A percentile compares a stretch with the other conserved stretches of the same genome.
Evolutionary conservation across 2,329 filamentous ascomycete genomes (phyloP).

Genomic region (Aspergillus spinulosporus): DNA sequence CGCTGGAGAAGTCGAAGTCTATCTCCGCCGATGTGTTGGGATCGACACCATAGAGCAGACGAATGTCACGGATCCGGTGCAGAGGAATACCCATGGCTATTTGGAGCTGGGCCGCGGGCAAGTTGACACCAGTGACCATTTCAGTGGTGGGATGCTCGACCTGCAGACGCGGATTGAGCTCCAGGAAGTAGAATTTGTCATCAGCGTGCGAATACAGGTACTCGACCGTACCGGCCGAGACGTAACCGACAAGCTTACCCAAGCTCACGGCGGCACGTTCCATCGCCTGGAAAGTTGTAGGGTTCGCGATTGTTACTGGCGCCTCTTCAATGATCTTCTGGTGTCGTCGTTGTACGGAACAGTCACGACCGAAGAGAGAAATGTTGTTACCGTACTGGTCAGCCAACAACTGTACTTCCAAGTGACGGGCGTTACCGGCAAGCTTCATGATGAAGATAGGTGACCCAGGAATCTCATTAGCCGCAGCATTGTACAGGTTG

Average conservation of each 20-base stretch:
- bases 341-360: conserved; percentile 95
- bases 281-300: conserved; percentile 89
- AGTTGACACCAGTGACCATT: conserved; percentile 97
- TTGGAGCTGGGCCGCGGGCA: conserved; percentile 96
- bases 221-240: conserved; percentile 97
- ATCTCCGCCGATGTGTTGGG: conserved; percentile 83
- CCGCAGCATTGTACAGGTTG: conserved; percentile 88
- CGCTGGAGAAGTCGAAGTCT: conserved; percentile 92
- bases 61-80: conserved; percentile 93
- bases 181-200: conserved; percentile 99
- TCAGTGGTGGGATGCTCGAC: conserved; percentile 99
- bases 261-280: conserved; percentile 94
- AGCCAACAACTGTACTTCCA: conserved; percentile 95
- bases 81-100: conserved; percentile 98
- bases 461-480: conserved; percentile 95
- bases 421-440: conserved; percentile 89
- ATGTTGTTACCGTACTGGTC: conserved; percentile 99
- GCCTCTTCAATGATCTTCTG: conserved; percentile 99
- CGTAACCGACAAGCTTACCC: conserved; percentile 92
- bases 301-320: conserved; percentile 91
- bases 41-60: conserved; percentile 92
- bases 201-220: conserved; percentile 98
- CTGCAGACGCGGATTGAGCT: conserved; percentile 97
- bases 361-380: conserved; percentile 96
- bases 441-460: conserved; percentile 99